phyloP scores from a whole-genome alignment of 805 yeast species.

The Kregervanrija fluxuum region DNA sequence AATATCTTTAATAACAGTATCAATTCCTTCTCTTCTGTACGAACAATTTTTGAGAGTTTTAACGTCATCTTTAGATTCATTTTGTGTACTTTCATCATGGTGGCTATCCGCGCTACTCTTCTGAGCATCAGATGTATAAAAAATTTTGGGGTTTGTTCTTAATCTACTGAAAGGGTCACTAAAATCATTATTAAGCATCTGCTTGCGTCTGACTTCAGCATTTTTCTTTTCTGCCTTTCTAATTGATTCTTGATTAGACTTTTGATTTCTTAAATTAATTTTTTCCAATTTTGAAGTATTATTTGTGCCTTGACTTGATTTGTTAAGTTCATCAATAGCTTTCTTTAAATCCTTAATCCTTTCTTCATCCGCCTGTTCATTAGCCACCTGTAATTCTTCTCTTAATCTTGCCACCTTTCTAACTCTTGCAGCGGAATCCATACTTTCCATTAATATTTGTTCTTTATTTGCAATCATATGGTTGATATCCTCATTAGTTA shows the following conservation, averaged over 20 bases:
- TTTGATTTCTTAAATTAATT: constrained; percentile 81
- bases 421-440: constrained; percentile 68
- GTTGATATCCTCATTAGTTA: constrained; percentile 70
- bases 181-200: constrained; percentile 33
- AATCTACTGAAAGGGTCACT: constrained; percentile 83
- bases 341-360: constrained; percentile 39
- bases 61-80: constrained; percentile 39
- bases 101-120: constrained; percentile 26
- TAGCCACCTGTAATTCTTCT: constrained; percentile 71
- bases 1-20: constrained; percentile 23
- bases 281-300: constrained; percentile 48
- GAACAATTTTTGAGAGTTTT: constrained; percentile 23
- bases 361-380: constrained; percentile 44
- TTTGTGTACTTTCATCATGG: constrained; percentile 41
- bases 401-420: constrained; percentile 62
- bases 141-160: constrained; percentile 79
- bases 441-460: constrained; percentile 42
- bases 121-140: constrained; percentile 42
- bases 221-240: constrained; percentile 73
- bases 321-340: constrained; percentile 33
- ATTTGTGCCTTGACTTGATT: constrained; percentile 28
- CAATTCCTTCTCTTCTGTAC: constrained; percentile 26
- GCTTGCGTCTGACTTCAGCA: constrained; percentile 44
- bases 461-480: constrained; percentile 71
- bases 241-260: constrained; percentile 66